Conservation (phyloP, 1,139 yeast genomes). For the Taphrina betulina region DNA sequence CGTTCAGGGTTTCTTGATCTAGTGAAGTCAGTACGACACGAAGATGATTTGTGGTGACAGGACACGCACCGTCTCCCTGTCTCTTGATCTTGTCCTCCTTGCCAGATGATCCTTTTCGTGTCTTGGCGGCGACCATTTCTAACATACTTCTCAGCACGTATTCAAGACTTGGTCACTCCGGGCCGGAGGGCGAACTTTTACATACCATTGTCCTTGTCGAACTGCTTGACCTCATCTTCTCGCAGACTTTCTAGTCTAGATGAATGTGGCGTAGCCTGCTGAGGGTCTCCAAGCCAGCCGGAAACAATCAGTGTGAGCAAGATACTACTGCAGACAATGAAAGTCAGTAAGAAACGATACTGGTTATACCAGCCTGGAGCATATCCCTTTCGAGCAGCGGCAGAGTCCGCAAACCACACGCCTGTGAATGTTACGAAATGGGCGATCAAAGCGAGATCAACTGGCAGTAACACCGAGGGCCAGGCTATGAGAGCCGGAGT, state of each 20-base stretch:
- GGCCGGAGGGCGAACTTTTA: too few relatives aligned
- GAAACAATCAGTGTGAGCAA: slow-evolving; percentile 27
- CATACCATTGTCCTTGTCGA: slow-evolving; percentile 18
- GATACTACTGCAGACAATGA: slow-evolving; percentile 32
- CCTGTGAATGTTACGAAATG: slow-evolving; percentile 33
- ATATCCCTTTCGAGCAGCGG: slow-evolving; percentile 29
- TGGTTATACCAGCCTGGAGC: slow-evolving; percentile 33
- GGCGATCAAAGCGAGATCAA: slow-evolving; percentile 25
- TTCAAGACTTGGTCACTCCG: background rate
- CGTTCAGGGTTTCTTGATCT: slow-evolving; percentile 23
- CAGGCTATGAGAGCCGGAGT: slow-evolving; percentile 31
- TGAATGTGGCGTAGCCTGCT: slow-evolving; percentile 27
- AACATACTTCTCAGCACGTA: too few relatives aligned
- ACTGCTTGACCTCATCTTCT: slow-evolving; percentile 24
- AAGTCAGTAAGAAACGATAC: slow-evolving; percentile 32
- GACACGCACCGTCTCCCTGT: slow-evolving; percentile 25
- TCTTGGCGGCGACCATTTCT: slow-evolving; percentile 20
- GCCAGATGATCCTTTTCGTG: slow-evolving; percentile 4
- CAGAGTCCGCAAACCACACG: slow-evolving; percentile 29
- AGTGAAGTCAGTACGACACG: too few relatives aligned
- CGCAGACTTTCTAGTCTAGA: slow-evolving; percentile 15
- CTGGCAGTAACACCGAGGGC: slow-evolving; percentile 31
- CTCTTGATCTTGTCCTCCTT: slow-evolving; percentile 23
- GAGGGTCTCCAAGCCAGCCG: slow-evolving; percentile 34
- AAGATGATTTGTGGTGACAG: too few relatives aligned